These are phyloP conservation scores for Aphanocladium album DNA, from an alignment of 2,329 filamentous ascomycete genomes.

Conservation along the genomic window DNA sequence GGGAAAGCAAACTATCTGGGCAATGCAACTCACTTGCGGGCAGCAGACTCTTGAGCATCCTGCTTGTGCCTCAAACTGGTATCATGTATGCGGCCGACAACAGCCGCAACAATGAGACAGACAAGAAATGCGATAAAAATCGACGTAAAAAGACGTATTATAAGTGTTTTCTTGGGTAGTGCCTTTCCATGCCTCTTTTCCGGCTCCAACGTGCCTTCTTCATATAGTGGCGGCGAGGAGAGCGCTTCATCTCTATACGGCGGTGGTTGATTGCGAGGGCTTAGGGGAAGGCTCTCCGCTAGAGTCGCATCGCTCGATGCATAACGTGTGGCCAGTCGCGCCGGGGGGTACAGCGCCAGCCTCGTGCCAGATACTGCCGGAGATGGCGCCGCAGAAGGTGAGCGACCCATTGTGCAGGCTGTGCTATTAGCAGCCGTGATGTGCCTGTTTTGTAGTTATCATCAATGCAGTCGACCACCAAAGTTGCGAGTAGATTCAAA, in stretches of 20 bases:
- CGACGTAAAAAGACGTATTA: constrained; percentile 9
- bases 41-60: neutral
- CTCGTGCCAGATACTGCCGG: neutral
- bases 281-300: neutral
- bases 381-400: neutral
- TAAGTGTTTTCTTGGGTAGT: neutral
- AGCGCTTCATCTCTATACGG: constrained; percentile 6
- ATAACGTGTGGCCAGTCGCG: neutral
- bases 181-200: neutral
- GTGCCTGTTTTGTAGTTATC: neutral
- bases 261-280: constrained; percentile 7
- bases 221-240: neutral
- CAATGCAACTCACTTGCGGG: neutral
- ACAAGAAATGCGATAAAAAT: constrained; percentile 11
- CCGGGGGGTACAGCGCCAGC: neutral
- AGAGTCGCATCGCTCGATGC: constrained; percentile 7
- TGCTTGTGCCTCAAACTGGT: neutral
- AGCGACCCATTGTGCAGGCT: neutral
- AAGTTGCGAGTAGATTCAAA: neutral
- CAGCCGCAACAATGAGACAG: constrained; percentile 11
- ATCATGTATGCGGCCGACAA: constrained; percentile 12
- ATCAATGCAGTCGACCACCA: neutral
- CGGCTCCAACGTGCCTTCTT: neutral
- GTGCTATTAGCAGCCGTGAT: neutral
- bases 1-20: neutral